Evolutionary conservation across 2,329 filamentous ascomycete genomes (phyloP), one percentile per base, ranked within the genome.

Genomic region (Colletotrichum acutatum): DNA sequence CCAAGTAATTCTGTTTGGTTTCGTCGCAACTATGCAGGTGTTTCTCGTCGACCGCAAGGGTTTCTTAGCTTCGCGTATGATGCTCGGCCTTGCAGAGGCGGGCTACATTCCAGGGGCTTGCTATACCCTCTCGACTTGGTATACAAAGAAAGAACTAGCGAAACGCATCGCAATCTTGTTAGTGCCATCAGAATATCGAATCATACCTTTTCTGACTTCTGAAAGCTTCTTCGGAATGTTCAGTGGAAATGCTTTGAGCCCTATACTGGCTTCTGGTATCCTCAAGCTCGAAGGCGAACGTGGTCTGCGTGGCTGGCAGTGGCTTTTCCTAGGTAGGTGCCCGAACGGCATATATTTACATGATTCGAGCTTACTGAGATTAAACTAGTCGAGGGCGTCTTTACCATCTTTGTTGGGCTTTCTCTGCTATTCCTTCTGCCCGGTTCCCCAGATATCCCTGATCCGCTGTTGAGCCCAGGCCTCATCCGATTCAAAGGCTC

Each of bases 111-210:
- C 87, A 0, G 86, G 86, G 0, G 83, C 84, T 0, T 83, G 88
- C 19, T 88, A 87, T 66, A 88, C 86, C 0, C 77, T 89, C 2
- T 88, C 86, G 0, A 86, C 83, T 1, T 89, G 86, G 86, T 89
- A 89, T 68, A 84, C 81, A 0, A 83, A 82, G 49, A 76, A 79
- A 0, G 85, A 88, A 66, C 79, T 87, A 1, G 84, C 84, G 0
- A 84, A 83, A 60, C 80, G 87, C 9, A 82, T 88, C 3, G 85
- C 86, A 1, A 76, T 88, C 0, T 85, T 89, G 57, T 59, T 4
- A 24, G 57, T 59, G 5, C 5, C 19, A 6, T 19, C 19, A 8
- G 4, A 16, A 8, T 28, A 7, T 1, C 7, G 11, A 9, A 8
- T 5, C 2, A 2, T n/a, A 5, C 14, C 12, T 30, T 9, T 30